These are phyloP conservation scores for Lichtheimia corymbifera DNA, from an alignment of 371 early-diverging fungal genomes.

Conservation along the genomic window DNA sequence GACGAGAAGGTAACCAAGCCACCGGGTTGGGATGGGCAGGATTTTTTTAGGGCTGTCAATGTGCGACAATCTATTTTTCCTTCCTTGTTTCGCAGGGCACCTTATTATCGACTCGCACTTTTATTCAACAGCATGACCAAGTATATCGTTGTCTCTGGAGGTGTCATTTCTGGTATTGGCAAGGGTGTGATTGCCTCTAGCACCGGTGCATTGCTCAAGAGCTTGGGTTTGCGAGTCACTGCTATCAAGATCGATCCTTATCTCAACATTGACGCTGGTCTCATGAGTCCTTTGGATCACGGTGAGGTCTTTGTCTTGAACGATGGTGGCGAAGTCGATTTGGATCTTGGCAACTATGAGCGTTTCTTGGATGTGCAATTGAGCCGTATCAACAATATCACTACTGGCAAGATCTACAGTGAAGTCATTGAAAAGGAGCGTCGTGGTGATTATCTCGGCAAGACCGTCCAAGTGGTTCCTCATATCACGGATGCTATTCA, in stretches of 20 bases:
- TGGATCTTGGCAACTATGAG: constrained; percentile 99
- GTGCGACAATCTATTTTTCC: constrained; percentile 3
- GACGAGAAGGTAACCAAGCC: no score
- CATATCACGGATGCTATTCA: constrained; percentile 98
- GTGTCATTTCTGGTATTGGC: constrained; percentile 99
- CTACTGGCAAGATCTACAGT: constrained; percentile 98
- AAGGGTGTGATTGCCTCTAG: constrained; percentile 99
- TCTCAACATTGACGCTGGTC: constrained; percentile 99
- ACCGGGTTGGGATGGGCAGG: no score
- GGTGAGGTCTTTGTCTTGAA: constrained; percentile 99
- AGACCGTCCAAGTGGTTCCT: constrained; percentile 99
- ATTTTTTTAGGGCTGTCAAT: no score
- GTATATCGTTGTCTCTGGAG: constrained; percentile 98
- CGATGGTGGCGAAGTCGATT: constrained; percentile 99
- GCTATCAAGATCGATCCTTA: constrained; percentile 99
- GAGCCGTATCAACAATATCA: constrained; percentile 97
- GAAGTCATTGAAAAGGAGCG: constrained; percentile 93
- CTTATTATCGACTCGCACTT: constrained; percentile 2
- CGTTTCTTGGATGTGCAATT: constrained; percentile 95
- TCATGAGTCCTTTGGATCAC: constrained; percentile 97
- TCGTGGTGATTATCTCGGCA: constrained; percentile 96
- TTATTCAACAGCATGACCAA: constrained; percentile 58
- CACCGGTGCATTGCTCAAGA: constrained; percentile 95
- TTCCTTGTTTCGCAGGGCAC: constrained; percentile 12
- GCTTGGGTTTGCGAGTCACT: constrained; percentile 93